A percentile compares a stretch with the other conserved stretches of the same genome.
These are phyloP conservation scores for Madurella fahalii DNA, from an alignment of 2,329 filamentous ascomycete species.

Conservation along the genomic window DNA sequence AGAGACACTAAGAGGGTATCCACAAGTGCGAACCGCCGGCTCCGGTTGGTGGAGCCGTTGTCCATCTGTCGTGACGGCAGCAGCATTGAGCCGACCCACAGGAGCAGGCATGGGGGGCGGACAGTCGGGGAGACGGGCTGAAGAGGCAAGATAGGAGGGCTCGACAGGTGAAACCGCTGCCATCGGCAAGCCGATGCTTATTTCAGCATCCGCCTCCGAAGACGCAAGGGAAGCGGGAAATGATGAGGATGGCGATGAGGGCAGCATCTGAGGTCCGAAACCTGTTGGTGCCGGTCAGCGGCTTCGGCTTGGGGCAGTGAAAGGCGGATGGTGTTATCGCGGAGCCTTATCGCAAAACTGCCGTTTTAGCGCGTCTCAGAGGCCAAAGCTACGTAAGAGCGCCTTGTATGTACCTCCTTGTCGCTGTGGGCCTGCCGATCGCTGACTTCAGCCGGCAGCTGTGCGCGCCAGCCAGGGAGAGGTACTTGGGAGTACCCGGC, in stretches of 20 bases:
- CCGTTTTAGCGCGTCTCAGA: conserved; percentile 21
- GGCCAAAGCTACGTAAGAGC: conserved; percentile 5
- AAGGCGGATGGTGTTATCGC: conserved; percentile 18
- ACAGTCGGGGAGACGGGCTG: background rate
- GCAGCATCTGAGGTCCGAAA: background rate
- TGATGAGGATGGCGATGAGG: conserved; percentile 13
- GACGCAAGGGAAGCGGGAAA: conserved; percentile 23
- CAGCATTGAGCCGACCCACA: background rate
- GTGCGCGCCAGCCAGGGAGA: too few species aligned
- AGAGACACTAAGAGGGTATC: background rate
- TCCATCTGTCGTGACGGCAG: background rate
- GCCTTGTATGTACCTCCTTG: conserved; percentile 10
- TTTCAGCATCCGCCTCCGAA: conserved; percentile 19
- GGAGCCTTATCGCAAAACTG: conserved; percentile 23
- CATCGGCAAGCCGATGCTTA: conserved; percentile 10
- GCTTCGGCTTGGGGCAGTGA: background rate
- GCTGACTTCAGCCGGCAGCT: background rate
- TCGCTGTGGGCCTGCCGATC: conserved; percentile 4
- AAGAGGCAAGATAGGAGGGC: background rate
- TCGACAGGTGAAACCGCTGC: background rate
- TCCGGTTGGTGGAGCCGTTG: conserved; percentile 12
- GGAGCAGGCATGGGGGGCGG: background rate
- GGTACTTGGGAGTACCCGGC: conserved; percentile 6
- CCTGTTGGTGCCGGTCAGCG: background rate
- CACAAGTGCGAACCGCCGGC: background rate